phyloP scores from a whole-genome alignment of 2,329 filamentous ascomycete species.

The Colletotrichum abscissum region DNA sequence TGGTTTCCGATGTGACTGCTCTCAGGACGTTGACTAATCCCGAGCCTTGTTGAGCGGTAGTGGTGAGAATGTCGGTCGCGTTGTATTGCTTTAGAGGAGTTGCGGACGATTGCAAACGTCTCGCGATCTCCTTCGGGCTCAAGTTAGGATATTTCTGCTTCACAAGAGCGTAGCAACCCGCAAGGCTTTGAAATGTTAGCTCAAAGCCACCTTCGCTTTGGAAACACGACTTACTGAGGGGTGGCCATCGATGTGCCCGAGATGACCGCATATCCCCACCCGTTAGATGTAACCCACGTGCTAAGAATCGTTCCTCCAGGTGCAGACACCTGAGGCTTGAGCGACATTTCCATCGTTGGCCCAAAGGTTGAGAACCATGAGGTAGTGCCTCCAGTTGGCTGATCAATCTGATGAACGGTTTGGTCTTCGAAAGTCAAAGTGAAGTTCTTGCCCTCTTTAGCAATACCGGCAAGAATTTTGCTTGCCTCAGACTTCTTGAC shows the following conservation, averaged over 20 bases:
- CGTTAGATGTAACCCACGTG: constrained; percentile 29
- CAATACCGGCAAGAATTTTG: constrained; percentile 23
- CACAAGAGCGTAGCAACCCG: constrained; percentile 23
- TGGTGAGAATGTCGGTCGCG: constrained; percentile 5
- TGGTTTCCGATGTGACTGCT: constrained; percentile 6
- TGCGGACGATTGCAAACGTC: constrained; percentile 21
- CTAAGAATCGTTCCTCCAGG: constrained; percentile 27
- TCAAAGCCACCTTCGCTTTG: too few relatives aligned
- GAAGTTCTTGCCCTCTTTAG: constrained; percentile 16
- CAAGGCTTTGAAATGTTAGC: background rate
- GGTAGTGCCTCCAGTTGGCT: constrained; percentile 20
- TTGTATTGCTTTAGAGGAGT: constrained; percentile 9
- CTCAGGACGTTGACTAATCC: constrained; percentile 21
- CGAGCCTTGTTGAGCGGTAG: constrained; percentile 21
- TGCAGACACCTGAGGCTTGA: constrained; percentile 25
- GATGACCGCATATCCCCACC: constrained; percentile 29
- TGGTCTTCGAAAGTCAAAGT: constrained; percentile 22
- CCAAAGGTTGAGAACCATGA: constrained; percentile 24
- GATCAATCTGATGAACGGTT: constrained; percentile 15
- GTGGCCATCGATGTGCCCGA: constrained; percentile 32
- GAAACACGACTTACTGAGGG: constrained; percentile 12
- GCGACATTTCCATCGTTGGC: constrained; percentile 30
- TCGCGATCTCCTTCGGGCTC: constrained; percentile 9
- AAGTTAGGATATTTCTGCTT: constrained; percentile 17
- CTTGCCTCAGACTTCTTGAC: constrained; percentile 19